A percentile compares a stretch with the other conserved stretches of the same genome.
phyloP scores from a whole-genome alignment of 495 filamentous ascomycete genomes.

The Cenococcum geophilum region DNA sequence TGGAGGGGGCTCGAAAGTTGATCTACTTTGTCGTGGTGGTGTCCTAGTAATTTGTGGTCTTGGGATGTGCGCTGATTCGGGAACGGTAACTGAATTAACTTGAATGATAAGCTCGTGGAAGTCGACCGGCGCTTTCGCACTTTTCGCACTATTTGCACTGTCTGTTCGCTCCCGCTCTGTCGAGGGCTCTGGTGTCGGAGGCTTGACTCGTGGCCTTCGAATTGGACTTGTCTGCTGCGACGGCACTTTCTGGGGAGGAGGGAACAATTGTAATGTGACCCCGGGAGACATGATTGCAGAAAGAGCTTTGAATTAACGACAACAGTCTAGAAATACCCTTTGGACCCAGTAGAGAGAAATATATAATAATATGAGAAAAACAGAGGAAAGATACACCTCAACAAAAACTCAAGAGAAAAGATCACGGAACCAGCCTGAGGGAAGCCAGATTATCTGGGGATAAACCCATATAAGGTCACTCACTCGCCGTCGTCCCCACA shows the following conservation, averaged over 20 bases:
- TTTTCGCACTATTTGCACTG: constrained; percentile 27
- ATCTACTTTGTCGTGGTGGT: constrained; percentile 20
- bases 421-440: constrained; percentile 5
- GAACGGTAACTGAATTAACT: constrained; percentile 26
- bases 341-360: not conserved
- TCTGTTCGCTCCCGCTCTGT: constrained; percentile 15
- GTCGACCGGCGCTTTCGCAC: constrained; percentile 26
- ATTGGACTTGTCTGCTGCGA: constrained; percentile 25
- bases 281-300: constrained; percentile 32
- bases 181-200: constrained; percentile 42
- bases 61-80: constrained; percentile 16
- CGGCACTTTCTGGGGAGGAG: constrained; percentile 41
- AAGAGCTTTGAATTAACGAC: constrained; percentile 7
- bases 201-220: constrained; percentile 16
- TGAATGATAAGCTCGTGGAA: constrained; percentile 35
- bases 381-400: not conserved
- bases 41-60: constrained; percentile 9
- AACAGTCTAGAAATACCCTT: constrained; percentile 15
- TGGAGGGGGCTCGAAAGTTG: constrained; percentile 23
- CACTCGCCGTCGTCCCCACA: not conserved
- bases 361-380: not conserved
- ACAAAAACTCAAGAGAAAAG: constrained; percentile 5
- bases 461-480: constrained; percentile 3
- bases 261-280: constrained; percentile 51
- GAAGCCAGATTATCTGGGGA: constrained; percentile 26